Base-by-base conservation (phyloP, 2,329 filamentous ascomycete genomes). In the Diaporthe ilicicola region DNA sequence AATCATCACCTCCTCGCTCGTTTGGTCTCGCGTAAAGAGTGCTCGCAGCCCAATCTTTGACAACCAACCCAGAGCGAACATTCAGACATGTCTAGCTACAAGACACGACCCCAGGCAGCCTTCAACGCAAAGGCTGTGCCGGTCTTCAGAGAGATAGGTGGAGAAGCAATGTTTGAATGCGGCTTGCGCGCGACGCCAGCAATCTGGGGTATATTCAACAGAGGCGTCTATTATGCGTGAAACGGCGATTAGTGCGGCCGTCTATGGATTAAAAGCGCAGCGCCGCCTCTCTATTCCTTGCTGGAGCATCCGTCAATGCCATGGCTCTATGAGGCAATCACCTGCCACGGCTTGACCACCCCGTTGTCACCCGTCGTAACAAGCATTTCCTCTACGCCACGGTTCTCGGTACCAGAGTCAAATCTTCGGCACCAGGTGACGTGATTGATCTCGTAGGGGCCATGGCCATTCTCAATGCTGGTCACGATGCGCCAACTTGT, bases 291-390 rank as follows among this genome's bases (percentile, higher is more conserved):
- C n/a, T 4, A 4, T 4, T 39, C 29, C n/a, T 13, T n/a, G 5
- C 27, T 24, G 22, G n/a, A 22, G 1, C 32, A 42, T 5, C 22
- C 9, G n/a, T 22, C 13, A n/a, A 8, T 48, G 29, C 12, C 17
- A 5, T 51, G 29, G 32, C 44, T 24, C 66, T 68, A 68, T 24
- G 69, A 59, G 62, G 72, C 74, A 66, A 74, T 73, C 15, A 79
- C 78, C 73, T 89, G 87, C 95, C 96, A 99, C 1, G 95, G 90
- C 77, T 92, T 92, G 34, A 98, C 92, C 66, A 92, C 86, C 0
- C 96, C 96, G 81, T 98, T 95, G 79, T 99, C 96, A 0, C 95
- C 96, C 0, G 95, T 97, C 19, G 93, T 96, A 24, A 98, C 85
- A 56, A 99, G 85, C 79, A 98, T 92, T 82, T 98, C 95, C 76